phyloP scores from a whole-genome alignment of 208 protist genomes.

The Wallacemonas collosoma region DNA sequence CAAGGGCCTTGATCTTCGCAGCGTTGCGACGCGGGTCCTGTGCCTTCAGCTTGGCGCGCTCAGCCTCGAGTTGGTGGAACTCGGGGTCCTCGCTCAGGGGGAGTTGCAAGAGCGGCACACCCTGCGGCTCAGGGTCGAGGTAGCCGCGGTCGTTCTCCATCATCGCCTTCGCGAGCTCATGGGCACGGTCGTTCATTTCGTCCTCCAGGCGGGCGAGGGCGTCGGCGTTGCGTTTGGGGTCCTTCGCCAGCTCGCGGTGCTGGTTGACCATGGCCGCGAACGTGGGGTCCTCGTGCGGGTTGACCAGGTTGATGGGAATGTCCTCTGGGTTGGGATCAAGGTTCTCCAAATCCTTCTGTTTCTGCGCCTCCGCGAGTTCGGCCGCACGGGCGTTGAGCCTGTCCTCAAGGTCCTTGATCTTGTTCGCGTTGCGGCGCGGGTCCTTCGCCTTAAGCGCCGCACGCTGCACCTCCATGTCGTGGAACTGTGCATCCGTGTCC shows the following conservation, averaged over 20 bases:
- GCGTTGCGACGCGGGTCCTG: conserved; percentile 56
- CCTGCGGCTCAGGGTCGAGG: conserved; percentile 61
- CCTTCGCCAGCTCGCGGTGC: conserved; percentile 50
- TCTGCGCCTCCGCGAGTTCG: conserved; percentile 70
- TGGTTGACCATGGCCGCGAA: conserved; percentile 61
- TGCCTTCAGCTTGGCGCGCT: conserved; percentile 67
- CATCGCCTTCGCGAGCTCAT: conserved; percentile 56
- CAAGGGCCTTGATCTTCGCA: conserved; percentile 56
- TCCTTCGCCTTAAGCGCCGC: conserved; percentile 58
- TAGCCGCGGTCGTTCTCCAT: conserved; percentile 47
- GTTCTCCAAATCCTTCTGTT: conserved; percentile 52
- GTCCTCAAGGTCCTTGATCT: conserved; percentile 71
- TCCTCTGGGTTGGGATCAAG: conserved; percentile 64
- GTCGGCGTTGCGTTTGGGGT: conserved; percentile 43
- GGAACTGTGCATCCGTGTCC: conserved; percentile 53
- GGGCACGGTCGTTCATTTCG: conserved; percentile 68
- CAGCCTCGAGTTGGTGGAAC: conserved; percentile 70
- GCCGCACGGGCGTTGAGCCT: conserved; percentile 55
- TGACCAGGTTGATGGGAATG: conserved; percentile 52
- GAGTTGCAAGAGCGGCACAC: conserved; percentile 57
- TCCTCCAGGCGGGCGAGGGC: conserved; percentile 45
- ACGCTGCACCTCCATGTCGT: conserved; percentile 65
- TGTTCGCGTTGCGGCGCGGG: conserved; percentile 56
- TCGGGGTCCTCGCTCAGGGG: conserved; percentile 61
- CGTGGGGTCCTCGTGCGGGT: conserved; percentile 52